phyloP scores from a whole-genome alignment of 495 filamentous ascomycete genomes.

The Penicillium canescens region DNA sequence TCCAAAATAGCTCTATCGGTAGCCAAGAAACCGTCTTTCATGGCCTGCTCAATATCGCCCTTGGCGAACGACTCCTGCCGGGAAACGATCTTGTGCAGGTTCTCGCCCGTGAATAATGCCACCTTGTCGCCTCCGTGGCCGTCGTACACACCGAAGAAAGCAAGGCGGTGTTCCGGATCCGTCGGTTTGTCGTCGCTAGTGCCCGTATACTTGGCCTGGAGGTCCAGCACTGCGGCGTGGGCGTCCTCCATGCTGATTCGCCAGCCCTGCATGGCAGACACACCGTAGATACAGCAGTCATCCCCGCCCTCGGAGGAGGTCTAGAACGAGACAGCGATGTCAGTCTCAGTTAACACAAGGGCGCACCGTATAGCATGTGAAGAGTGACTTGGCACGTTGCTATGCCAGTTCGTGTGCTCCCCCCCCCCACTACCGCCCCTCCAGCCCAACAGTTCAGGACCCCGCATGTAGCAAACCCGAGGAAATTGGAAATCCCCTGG shows the following conservation, averaged over 20 bases:
- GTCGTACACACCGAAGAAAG: slow-evolving; percentile 98
- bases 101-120: slow-evolving; percentile 86
- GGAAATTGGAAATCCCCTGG: slow-evolving; percentile 1
- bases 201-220: slow-evolving; percentile 63
- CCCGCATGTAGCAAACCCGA: slow-evolving; percentile 25
- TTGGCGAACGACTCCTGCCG: slow-evolving; percentile 92
- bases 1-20: slow-evolving; percentile 94
- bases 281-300: slow-evolving; percentile 87
- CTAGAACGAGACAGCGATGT: slow-evolving; percentile 45
- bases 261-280: slow-evolving; percentile 99
- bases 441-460: slow-evolving; percentile 21
- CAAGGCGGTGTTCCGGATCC: slow-evolving; percentile 67
- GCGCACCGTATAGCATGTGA: neutral
- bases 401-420: neutral
- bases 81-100: slow-evolving; percentile 89
- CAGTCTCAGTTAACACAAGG: neutral
- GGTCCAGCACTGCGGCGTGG: slow-evolving; percentile 84
- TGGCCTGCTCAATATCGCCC: slow-evolving; percentile 88
- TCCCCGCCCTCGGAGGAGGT: slow-evolving; percentile 85
- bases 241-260: slow-evolving; percentile 99
- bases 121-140: slow-evolving; percentile 98
- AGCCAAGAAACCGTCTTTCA: slow-evolving; percentile 96
- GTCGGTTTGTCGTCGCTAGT: slow-evolving; percentile 60
- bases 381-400: slow-evolving; percentile 4
- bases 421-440: slow-evolving; percentile 18